These are phyloP conservation scores for Paramecium tetraurelia DNA, from an alignment of 73 alveolate species.

Conservation along the genomic window DNA sequence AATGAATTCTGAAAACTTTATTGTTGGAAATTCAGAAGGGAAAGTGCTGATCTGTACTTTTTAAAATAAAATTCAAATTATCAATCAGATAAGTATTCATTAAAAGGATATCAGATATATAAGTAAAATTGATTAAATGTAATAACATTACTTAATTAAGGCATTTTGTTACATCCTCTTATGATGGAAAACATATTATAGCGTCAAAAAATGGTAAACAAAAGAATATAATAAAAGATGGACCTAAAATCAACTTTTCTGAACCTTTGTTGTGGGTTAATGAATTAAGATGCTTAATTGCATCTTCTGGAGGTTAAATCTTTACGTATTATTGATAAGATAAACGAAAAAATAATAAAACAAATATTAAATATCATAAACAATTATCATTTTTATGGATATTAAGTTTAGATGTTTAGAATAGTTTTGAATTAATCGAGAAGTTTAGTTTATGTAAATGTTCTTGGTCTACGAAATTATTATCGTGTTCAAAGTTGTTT, in stretches of 20 bases:
- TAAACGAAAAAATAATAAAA: neutral
- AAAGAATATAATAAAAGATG: neutral
- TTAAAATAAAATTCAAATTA: neutral
- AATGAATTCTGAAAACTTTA: neutral
- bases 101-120: neutral
- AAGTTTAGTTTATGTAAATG: constrained; percentile 1
- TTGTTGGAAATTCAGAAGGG: neutral
- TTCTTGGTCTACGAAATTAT: neutral
- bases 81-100: neutral
- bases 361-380: neutral
- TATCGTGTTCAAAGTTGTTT: neutral
- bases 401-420: neutral
- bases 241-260: neutral
- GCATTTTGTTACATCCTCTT: neutral
- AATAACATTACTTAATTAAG: neutral
- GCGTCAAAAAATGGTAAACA: neutral
- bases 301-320: neutral
- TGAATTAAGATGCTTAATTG: neutral
- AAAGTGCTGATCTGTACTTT: neutral
- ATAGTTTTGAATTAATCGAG: neutral
- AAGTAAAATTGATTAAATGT: neutral
- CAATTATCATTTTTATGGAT: neutral
- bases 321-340: neutral
- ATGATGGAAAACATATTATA: neutral
- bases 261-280: constrained; percentile 1